Evolutionary conservation across 139 green algal genomes (phyloP), one percentile per base, ranked within the genome.

Genomic region (Yamagishiella unicocca): DNA sequence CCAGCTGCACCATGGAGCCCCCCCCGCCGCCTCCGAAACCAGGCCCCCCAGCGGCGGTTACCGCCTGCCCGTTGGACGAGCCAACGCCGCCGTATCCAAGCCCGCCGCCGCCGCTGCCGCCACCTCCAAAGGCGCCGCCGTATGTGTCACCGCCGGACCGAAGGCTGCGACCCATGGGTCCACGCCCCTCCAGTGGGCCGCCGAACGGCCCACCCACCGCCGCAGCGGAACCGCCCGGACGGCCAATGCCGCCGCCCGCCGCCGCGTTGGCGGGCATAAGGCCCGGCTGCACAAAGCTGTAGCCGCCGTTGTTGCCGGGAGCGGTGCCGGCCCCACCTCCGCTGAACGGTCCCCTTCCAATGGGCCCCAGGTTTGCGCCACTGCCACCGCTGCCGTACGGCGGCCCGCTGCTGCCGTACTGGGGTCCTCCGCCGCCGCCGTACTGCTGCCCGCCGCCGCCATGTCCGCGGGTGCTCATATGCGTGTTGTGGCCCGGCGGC

Each of bases 1-100:
- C 80, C 19, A 54, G 0, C 64, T 86, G 80, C 2, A 86, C 80
- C 80, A 86, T 86, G n/a, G 64, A 86, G 31, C 62, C 80, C 22
- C 80, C 43, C n/a, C 79, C 40, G 24, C 35, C 67, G 64, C 29
- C 64, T 58, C 46, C n/a, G 43, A 46, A 46, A 2, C 46, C 46
- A 31, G 6, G 8, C 9, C 33, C 50, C 14, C 46, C 43, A 31
- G 31, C 46, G 46, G n/a, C 58, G n/a, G 58, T 22, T 68, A 22
- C 58, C 19, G 58, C 58, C 58, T 35, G 29, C 6, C 33, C 37
- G 55, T 40, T n/a, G 38, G 4, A 21, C 27, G 33, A 42, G 42
- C 29, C 43, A n/a, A 1, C n/a, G n/a, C 62, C 42, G 61, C 61
- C 78, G 61, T 70, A 70, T 5, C 40, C 61, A 24, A 37, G 27